Percentiles rank a stretch among this genome's conserved stretches.
Conservation (phyloP, 768 basidiomycete genomes). For the Leucosporidium yakuticum region DNA sequence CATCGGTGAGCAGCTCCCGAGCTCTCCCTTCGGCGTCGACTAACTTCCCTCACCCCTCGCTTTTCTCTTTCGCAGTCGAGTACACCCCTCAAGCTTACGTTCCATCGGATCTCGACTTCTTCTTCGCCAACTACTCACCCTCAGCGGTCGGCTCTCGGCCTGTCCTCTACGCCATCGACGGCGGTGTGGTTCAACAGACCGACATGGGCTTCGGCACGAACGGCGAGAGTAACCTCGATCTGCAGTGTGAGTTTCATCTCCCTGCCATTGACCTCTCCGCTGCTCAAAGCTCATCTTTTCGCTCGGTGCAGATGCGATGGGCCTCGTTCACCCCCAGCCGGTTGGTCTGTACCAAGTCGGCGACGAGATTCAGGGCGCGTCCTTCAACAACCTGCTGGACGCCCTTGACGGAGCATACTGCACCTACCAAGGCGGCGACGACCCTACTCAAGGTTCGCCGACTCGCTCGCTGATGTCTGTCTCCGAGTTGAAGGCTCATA, state of each 20-base stretch:
- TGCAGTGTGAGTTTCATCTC: conserved; percentile 25
- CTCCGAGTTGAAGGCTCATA: neutral
- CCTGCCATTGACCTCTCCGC: neutral
- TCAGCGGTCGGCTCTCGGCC: conserved; percentile 48
- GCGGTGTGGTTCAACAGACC: neutral
- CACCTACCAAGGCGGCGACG: conserved; percentile 42
- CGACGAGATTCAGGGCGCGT: conserved; percentile 38
- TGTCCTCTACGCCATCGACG: neutral
- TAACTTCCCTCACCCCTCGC: no score
- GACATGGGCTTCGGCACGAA: neutral
- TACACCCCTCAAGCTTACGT: conserved; percentile 52
- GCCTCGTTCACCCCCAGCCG: neutral
- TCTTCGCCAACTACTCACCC: conserved; percentile 48
- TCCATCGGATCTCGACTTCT: conserved; percentile 47
- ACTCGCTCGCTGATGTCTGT: neutral
- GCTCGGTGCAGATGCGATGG: neutral
- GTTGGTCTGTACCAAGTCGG: conserved; percentile 45
- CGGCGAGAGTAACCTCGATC: neutral
- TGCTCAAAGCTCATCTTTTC: neutral
- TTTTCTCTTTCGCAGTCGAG: conserved; percentile 42
- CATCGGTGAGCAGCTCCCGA: neutral
- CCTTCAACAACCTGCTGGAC: conserved; percentile 46
- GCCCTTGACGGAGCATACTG: conserved; percentile 45
- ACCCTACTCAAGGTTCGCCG: neutral
- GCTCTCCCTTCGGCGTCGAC: no score